Evolutionary conservation across 306 rosid genomes (phyloP).

Genomic region (Acmispon strigosus): DNA sequence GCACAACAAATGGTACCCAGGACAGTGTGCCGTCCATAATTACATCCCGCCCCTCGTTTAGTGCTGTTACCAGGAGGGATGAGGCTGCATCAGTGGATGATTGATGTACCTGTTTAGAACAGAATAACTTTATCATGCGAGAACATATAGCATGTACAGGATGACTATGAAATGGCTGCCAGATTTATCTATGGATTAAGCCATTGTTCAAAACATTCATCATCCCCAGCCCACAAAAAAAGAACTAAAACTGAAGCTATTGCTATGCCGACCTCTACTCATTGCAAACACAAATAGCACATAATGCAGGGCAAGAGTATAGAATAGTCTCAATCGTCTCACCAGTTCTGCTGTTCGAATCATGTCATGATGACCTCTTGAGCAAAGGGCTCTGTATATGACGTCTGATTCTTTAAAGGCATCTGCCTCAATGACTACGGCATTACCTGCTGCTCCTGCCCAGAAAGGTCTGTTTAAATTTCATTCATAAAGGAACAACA

Average conservation of each 20-base stretch:
- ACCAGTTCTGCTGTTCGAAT: constrained; percentile 91
- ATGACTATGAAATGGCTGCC: not conserved
- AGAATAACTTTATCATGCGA: not conserved
- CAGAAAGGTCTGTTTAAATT: constrained; percentile 77
- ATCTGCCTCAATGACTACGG: constrained; percentile 81
- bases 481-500: constrained; percentile 21
- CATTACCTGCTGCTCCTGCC: constrained; percentile 82
- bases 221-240: not conserved
- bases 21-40: constrained; percentile 98
- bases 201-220: not conserved
- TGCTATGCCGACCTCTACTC: not conserved
- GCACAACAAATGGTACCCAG: constrained; percentile 93
- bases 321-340: constrained; percentile 18
- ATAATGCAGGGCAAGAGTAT: not conserved
- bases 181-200: not conserved
- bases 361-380: constrained; percentile 83
- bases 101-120: constrained; percentile 71
- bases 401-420: constrained; percentile 98
- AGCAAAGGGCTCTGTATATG: constrained; percentile 83
- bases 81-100: constrained; percentile 98
- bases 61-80: constrained; percentile 85
- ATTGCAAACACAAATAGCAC: not conserved
- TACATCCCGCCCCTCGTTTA: constrained; percentile 89
- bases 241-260: not conserved
- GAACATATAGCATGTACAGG: not conserved